Base-by-base conservation (phyloP, 345 rosid genomes). In the Eucalyptus pauciflora region DNA sequence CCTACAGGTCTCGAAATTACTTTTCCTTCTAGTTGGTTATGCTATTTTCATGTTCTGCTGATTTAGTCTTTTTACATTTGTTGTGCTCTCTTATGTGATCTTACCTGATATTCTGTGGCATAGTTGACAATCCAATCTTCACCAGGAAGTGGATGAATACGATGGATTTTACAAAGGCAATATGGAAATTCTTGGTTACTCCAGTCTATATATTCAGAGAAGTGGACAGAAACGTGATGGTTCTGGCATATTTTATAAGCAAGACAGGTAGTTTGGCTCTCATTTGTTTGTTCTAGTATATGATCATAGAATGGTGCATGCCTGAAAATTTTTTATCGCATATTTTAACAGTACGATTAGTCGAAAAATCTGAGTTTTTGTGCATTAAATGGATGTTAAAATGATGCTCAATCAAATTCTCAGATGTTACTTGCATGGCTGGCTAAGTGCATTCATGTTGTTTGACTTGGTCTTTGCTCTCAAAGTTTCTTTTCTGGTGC, bases 201-300 rank as follows among this genome's bases (percentile, higher is more conserved):
- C 97, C 85, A 92, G 96, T 88, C 90, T 95, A 51, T 96, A 97
- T 91, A 92, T 97, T 87, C 95, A 96, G 93, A 97, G 99, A 93
- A 95, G 91, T 58, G 98, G 99, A 83, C 94, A 93, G 90, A 97
- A 96, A 92, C 96, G 95, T 91, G 99, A 98, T 88, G 99, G 99
- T 31, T 97, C 99, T 91, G 99, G 93, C 92, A 96, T 97, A 45
- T 96, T 97, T 92, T 98, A 93, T 91, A 95, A 94, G 93, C 93
- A 90, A 67, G 90, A 92, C 92, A 80, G 98, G 99, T 98, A 94
- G 43, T 29, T 43, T 76, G 25, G 17, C 62, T 81, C 60, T 54
- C 52, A n/a, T 17, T 67, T 71, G 43, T 71, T 71, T 18, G 45
- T 33, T 18, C 81, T 18, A 33, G 81, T 18, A 71, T 71, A 71